Conservation (phyloP, 345 rosid species). For the Populus euphratica region DNA sequence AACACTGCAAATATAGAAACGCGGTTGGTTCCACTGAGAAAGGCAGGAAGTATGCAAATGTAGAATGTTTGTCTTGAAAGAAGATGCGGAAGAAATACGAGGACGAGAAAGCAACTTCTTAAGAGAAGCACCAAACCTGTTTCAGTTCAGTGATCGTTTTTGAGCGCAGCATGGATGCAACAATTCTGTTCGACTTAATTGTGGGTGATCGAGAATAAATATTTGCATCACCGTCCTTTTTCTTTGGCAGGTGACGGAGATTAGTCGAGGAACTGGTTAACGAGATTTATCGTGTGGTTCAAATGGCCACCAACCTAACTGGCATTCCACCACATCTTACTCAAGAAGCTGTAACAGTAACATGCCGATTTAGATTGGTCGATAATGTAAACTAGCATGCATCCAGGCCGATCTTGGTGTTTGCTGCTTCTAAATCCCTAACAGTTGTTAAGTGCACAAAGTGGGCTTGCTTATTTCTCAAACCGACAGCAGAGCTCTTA, state of each 20-base stretch:
- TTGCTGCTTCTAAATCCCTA: background rate
- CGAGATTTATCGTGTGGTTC: constrained; percentile 45
- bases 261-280: constrained; percentile 44
- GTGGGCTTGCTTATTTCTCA: background rate
- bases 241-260: constrained; percentile 48
- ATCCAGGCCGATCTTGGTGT: background rate
- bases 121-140: background rate
- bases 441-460: background rate
- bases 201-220: background rate
- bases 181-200: background rate
- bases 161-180: background rate
- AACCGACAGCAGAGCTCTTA: background rate
- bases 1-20: background rate
- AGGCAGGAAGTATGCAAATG: background rate
- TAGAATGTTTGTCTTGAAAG: background rate
- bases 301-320: constrained; percentile 44
- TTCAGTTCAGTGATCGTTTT: background rate
- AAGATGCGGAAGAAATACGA: background rate
- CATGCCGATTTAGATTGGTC: background rate
- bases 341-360: constrained; percentile 32
- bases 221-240: background rate
- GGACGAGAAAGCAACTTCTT: background rate
- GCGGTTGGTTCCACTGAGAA: background rate
- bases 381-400: background rate
- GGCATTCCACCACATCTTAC: constrained; percentile 45